Conservation (phyloP, 371 early-diverging fungal species). For the Capniomyces stellatus region DNA sequence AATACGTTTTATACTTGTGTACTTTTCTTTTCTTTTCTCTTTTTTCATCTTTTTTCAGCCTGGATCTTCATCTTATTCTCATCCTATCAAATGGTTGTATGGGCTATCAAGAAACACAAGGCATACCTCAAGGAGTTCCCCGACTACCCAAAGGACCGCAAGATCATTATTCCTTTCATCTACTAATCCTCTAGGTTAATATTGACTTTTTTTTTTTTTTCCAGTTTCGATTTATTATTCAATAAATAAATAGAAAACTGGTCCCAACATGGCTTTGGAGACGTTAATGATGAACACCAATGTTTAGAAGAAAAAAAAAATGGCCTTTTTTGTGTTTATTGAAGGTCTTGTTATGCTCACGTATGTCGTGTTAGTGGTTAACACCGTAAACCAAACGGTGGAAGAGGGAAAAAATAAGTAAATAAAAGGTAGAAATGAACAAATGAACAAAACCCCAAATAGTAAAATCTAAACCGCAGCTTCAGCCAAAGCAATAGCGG, state of each 20-base stretch:
- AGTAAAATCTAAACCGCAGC: neutral
- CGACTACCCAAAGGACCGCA: conserved; percentile 77
- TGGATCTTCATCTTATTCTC: conserved; percentile 64
- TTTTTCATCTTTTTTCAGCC: conserved; percentile 19
- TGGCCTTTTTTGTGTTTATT: too few species aligned
- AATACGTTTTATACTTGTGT: too few species aligned
- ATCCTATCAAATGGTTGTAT: conserved; percentile 79
- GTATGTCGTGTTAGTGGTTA: too few species aligned
- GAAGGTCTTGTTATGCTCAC: too few species aligned
- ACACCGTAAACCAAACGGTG: too few species aligned
- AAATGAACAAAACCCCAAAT: neutral
- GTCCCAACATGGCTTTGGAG: neutral
- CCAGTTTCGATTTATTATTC: neutral
- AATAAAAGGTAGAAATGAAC: neutral
- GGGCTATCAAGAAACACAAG: conserved; percentile 94
- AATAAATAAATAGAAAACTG: neutral
- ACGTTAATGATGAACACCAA: neutral
- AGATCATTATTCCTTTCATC: conserved; percentile 77
- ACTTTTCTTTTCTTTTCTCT: too few species aligned
- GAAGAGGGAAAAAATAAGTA: neutral
- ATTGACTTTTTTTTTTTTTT: neutral
- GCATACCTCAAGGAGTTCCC: conserved; percentile 80
- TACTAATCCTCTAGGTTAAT: conserved; percentile 22
- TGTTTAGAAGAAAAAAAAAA: neutral
- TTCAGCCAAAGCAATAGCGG: neutral